Percentiles rank a stretch among this genome's conserved stretches.
Evolutionary conservation across 2,329 filamentous ascomycete species (phyloP).

Genomic region (Verticillium alfalfae): DNA sequence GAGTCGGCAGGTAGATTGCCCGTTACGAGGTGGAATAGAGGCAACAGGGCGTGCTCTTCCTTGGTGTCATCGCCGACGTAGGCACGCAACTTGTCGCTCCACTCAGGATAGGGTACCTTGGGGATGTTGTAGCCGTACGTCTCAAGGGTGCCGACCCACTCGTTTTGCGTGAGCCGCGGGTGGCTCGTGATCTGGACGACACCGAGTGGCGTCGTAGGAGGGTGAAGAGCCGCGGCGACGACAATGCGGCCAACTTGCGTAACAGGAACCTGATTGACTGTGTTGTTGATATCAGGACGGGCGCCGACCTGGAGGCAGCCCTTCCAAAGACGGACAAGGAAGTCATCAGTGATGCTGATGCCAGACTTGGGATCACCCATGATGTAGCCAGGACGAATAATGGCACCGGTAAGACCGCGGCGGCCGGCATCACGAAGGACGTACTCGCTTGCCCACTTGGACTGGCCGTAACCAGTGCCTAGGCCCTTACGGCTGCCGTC

Average conservation of each 20-base stretch:
- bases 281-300: slow-evolving; percentile 75
- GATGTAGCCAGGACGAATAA: slow-evolving; percentile 83
- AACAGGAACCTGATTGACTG: slow-evolving; percentile 85
- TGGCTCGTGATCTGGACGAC: slow-evolving; percentile 71
- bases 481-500: slow-evolving; percentile 71
- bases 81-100: slow-evolving; percentile 61
- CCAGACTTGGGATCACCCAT: slow-evolving; percentile 68
- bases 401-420: slow-evolving; percentile 67
- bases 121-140: slow-evolving; percentile 69
- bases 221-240: slow-evolving; percentile 65
- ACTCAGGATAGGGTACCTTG: slow-evolving; percentile 61
- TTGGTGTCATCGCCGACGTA: slow-evolving; percentile 60
- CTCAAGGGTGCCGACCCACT: slow-evolving; percentile 67
- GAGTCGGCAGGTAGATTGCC: slow-evolving; percentile 63
- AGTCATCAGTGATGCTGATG: slow-evolving; percentile 78
- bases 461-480: slow-evolving; percentile 84
- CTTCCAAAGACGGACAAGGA: slow-evolving; percentile 80
- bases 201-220: slow-evolving; percentile 28
- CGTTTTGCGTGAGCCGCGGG: slow-evolving; percentile 70
- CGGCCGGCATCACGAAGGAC: slow-evolving; percentile 73
- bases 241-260: slow-evolving; percentile 78
- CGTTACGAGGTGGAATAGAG: slow-evolving; percentile 68
- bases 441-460: slow-evolving; percentile 73
- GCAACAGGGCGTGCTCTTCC: slow-evolving; percentile 36
- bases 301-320: slow-evolving; percentile 75